Evolutionary conservation across 345 rosid genomes (phyloP), one percentile per base, ranked within the genome.

Genomic region (Brassica rapa): DNA sequence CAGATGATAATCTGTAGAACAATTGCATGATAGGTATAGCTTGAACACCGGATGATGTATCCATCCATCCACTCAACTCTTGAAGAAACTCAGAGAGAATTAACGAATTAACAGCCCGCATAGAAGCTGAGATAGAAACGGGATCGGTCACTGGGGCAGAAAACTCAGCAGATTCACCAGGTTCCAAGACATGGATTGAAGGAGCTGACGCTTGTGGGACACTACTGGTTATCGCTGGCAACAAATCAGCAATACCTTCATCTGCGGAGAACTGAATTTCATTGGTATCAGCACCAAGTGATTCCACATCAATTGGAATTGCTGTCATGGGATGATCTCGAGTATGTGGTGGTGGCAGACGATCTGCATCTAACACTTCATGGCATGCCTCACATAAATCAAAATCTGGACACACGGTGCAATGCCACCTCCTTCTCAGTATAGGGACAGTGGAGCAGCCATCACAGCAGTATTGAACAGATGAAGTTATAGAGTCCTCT

Each of bases 381-480:
- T 95, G 88, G 78, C 99, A 95, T 65, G 92, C 88, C 88, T 92
- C 99, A 73, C 99, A 95, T 43, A 95, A 83, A 83, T 95, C 99
- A 86, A 95, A 95, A 87, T 95, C 99, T 43, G 98, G 94, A 82
- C 99, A 95, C 62, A 93, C 73, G 27, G 99, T 95, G 81, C 99
- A 95, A 81, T 95, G 99, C 99, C 99, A 95, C 84, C 99, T 91
- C 73, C 92, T 85, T 83, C 98, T 84, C 55, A 90, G 86, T 84
- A 95, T 95, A 49, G 99, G 99, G 61, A 93, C 99, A 2, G 97
- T 95, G 80, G 98, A 87, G 86, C 99, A 95, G 75, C 98, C 97
- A 80, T 95, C 99, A 86, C 99, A 95, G 81, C 97, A 90, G 81
- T 93, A 95, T 70, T 95, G 99, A 67, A 95, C 99, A 72, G 99